Evolutionary conservation across 768 basidiomycete species (phyloP).

Genomic region (Rhodotorula babjevae): DNA sequence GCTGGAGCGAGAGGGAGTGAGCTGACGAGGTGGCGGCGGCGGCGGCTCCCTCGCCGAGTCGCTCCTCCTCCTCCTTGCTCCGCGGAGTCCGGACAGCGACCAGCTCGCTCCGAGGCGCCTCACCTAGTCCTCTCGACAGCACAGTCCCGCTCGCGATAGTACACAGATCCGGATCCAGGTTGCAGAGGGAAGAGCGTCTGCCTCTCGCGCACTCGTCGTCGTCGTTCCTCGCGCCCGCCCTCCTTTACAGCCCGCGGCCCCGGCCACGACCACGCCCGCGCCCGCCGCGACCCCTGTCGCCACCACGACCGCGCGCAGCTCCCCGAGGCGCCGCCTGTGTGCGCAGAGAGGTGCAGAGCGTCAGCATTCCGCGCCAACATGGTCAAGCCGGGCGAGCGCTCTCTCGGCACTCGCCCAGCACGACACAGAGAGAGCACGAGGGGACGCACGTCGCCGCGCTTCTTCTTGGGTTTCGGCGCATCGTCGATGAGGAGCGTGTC

Average conservation of each 20-base stretch:
- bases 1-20: no score
- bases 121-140: no score
- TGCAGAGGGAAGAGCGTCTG: no score
- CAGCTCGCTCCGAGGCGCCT: no score
- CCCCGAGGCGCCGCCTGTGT: slow-evolving; percentile 1
- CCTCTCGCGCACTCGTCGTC: not conserved
- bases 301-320: slow-evolving; percentile 10
- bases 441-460: slow-evolving; percentile 54
- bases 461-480: slow-evolving; percentile 92
- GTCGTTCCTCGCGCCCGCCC: not conserved
- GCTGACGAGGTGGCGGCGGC: no score
- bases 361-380: not conserved
- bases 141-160: no score
- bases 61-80: no score
- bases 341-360: not conserved
- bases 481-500: slow-evolving; percentile 97
- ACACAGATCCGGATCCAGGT: no score
- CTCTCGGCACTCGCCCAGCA: not conserved
- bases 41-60: no score
- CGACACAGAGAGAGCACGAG: no score
- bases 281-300: slow-evolving; percentile 12
- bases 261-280: slow-evolving; percentile 10
- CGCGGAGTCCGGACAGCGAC: no score
- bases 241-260: slow-evolving; percentile 7
- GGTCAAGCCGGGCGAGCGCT: no score